Conservation (phyloP, 1,139 yeast species). For the Candida albicans region DNA sequence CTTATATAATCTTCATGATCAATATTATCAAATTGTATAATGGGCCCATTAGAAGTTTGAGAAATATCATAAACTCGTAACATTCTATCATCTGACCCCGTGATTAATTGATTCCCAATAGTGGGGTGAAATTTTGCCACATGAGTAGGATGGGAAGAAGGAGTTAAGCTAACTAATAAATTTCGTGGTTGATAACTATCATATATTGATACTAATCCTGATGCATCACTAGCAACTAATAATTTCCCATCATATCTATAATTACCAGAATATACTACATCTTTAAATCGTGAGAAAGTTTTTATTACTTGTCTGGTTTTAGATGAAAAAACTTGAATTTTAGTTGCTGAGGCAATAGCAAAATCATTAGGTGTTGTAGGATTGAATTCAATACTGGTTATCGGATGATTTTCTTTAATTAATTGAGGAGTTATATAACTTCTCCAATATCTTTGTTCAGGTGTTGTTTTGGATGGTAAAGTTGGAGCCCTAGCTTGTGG, state of each 20-base stretch:
- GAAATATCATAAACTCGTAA: constrained; percentile 89
- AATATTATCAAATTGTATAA: constrained; percentile 62
- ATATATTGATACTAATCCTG: constrained; percentile 81
- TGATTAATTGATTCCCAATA: constrained; percentile 66
- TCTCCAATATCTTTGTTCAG: constrained; percentile 95
- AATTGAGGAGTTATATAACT: constrained; percentile 80
- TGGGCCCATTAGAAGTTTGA: constrained; percentile 63
- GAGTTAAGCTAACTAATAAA: constrained; percentile 73
- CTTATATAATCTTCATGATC: constrained; percentile 85
- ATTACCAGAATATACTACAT: constrained; percentile 84
- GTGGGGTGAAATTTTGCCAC: constrained; percentile 91
- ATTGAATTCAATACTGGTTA: constrained; percentile 83
- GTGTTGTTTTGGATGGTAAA: constrained; percentile 76
- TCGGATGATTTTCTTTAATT: constrained; percentile 91
- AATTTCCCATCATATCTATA: constrained; percentile 81
- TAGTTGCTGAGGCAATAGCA: constrained; percentile 88
- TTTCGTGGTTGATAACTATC: constrained; percentile 80
- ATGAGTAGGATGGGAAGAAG: constrained; percentile 85
- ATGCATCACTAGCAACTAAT: constrained; percentile 84
- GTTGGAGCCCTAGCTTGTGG: constrained; percentile 73
- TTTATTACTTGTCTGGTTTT: constrained; percentile 88
- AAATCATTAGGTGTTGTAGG: constrained; percentile 88
- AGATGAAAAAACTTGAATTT: constrained; percentile 89
- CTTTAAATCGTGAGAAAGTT: constrained; percentile 89
- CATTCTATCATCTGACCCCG: constrained; percentile 89